A percentile compares a stretch with the other conserved stretches of the same genome.
phyloP scores from a whole-genome alignment of 73 alveolate genomes.

The Effrenium voratum region DNA sequence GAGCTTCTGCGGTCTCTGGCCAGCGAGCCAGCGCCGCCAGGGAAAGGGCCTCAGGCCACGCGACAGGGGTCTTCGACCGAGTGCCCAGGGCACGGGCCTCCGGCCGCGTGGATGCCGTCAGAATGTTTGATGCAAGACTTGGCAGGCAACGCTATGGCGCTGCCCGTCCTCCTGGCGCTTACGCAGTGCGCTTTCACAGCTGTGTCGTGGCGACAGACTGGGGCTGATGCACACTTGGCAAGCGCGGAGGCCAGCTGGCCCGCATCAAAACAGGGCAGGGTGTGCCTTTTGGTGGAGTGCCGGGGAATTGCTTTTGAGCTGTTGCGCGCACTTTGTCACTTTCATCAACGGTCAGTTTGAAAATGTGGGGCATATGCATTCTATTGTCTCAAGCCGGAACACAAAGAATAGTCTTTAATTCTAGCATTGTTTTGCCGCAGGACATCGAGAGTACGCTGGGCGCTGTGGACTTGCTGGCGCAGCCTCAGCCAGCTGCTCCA shows the following conservation, averaged over 20 bases:
- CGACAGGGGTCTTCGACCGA: too few species aligned
- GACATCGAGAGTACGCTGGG: too few species aligned
- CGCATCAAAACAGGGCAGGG: not conserved
- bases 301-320: not conserved
- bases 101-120: not conserved
- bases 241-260: not conserved
- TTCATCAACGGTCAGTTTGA: not conserved
- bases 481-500: too few species aligned
- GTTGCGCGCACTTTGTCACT: not conserved
- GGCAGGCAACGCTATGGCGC: not conserved
- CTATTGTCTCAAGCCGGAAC: not conserved
- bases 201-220: not conserved
- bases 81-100: too few species aligned
- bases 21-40: not conserved
- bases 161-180: not conserved
- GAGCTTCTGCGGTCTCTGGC: not conserved
- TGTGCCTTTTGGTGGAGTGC: not conserved
- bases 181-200: not conserved
- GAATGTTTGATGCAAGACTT: not conserved
- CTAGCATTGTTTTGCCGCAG: too few species aligned
- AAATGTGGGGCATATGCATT: not conserved
- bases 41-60: too few species aligned
- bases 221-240: not conserved
- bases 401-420: too few species aligned
- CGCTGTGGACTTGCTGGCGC: too few species aligned